These are phyloP conservation scores for Fragaria ananassa DNA, from an alignment of 306 rosid species.

Conservation along the genomic window DNA sequence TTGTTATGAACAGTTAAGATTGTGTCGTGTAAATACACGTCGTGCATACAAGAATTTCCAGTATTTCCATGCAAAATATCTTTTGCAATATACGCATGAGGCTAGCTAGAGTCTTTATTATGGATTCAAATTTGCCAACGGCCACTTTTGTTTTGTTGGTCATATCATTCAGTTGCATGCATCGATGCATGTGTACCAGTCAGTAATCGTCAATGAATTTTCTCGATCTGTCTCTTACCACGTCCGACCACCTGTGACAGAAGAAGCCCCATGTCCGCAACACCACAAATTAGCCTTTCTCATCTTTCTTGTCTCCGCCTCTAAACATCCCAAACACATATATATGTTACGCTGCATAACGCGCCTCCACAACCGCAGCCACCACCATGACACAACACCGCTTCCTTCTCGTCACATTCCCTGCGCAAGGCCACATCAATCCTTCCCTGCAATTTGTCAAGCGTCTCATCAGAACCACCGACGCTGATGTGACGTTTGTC, in stretches of 20 bases:
- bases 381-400: slow-evolving; percentile 22
- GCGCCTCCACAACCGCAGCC: neutral
- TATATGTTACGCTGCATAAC: too few species aligned
- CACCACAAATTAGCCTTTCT: neutral
- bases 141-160: too few species aligned
- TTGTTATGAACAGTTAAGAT: too few species aligned
- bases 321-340: neutral
- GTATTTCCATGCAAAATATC: too few species aligned
- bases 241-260: neutral
- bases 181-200: neutral
- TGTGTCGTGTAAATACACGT: too few species aligned
- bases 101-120: too few species aligned
- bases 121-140: too few species aligned
- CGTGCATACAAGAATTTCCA: too few species aligned
- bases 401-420: slow-evolving; percentile 17
- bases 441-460: slow-evolving; percentile 37
- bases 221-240: neutral
- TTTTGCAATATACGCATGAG: too few species aligned
- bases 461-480: slow-evolving; percentile 21
- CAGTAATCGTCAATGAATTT: neutral
- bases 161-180: too few species aligned
- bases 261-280: neutral
- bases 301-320: neutral
- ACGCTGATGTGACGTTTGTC: slow-evolving; percentile 27
- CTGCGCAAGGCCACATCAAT: slow-evolving; percentile 43